Base-by-base conservation (phyloP, 1,284 basidiomycete species). In the Trichosporon coremiiforme region DNA sequence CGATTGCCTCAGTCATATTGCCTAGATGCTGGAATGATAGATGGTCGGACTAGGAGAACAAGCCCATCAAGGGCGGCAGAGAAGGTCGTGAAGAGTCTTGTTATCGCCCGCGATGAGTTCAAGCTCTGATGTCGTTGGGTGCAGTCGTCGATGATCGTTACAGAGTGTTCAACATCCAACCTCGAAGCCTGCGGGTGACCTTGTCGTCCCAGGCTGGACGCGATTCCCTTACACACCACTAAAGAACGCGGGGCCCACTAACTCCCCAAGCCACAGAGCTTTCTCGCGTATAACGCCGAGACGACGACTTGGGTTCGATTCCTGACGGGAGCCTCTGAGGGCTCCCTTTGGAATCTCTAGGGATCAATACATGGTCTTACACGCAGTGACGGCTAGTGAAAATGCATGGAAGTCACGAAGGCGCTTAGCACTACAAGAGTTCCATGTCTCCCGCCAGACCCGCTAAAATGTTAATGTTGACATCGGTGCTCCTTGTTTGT, bases 1-100 rank as follows among this genome's bases (percentile, higher is more conserved):
- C 77, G 35, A 82, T 81, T 66, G 77, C 77, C 70, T 78, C 76
- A 38, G 13, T 70, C 45, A 33, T 31, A 2, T 15, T 35, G 31
- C 29, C 5, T 2, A 41, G 29, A 17, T 31, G 57, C 22, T 3
- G 31, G 29, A 20, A 35, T 20, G 4, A 17, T 22, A 12, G 25
- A 4, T 20, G 33, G 12, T 38, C 22, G 13, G 33, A 22, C 12
- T 9, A 41, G 55, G 10, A 20, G 64, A 65, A 35, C 17, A 31
- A 50, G 25, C 38, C 64, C 38, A 65, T 65, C 36, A 45, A 65
- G 64, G 64, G 38, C 17, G 13, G 57, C 10, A n/a, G 36, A 15
- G 25, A 45, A 29, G 25, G 25, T 55, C 33, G 50, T 60, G 57
- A 57, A 13, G 38, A 35, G 57, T 17, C 57, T 62, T 62, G 57